Evolutionary conservation across 148 eudicot species (phyloP).

Genomic region (Rhododendron molle): DNA sequence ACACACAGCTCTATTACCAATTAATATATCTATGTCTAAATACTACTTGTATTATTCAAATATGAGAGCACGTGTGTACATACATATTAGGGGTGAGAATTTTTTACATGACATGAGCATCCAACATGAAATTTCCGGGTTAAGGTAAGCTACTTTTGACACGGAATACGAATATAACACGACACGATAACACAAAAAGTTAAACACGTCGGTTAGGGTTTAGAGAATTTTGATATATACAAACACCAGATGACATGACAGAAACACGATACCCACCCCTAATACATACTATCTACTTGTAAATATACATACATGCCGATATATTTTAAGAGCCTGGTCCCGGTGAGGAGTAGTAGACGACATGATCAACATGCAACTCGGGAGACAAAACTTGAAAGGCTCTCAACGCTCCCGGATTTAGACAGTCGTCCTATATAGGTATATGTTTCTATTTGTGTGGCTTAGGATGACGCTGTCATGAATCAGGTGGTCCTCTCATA

Average conservation of each 20-base stretch:
- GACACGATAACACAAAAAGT: no score
- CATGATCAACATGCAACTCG: neutral
- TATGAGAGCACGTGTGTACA: neutral
- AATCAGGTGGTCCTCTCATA: neutral
- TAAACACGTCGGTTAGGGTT: no score
- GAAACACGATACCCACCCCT: no score
- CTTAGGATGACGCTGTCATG: neutral
- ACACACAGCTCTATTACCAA: no score
- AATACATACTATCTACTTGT: neutral
- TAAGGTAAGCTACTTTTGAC: no score
- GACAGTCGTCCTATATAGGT: neutral
- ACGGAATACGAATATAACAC: no score
- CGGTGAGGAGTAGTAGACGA: neutral
- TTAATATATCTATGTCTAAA: neutral
- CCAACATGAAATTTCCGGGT: no score
- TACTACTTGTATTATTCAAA: neutral
- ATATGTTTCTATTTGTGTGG: neutral
- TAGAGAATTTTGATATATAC: no score
- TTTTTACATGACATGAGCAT: no score
- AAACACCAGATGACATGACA: no score
- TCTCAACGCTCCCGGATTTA: neutral
- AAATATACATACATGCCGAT: neutral
- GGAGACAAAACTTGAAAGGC: neutral
- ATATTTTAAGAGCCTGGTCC: neutral
- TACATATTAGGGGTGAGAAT: neutral